Percentiles rank a stretch among this genome's conserved stretches.
Conservation (phyloP, 108 stramenopile genomes). For the Fragilaria crotonensis region DNA sequence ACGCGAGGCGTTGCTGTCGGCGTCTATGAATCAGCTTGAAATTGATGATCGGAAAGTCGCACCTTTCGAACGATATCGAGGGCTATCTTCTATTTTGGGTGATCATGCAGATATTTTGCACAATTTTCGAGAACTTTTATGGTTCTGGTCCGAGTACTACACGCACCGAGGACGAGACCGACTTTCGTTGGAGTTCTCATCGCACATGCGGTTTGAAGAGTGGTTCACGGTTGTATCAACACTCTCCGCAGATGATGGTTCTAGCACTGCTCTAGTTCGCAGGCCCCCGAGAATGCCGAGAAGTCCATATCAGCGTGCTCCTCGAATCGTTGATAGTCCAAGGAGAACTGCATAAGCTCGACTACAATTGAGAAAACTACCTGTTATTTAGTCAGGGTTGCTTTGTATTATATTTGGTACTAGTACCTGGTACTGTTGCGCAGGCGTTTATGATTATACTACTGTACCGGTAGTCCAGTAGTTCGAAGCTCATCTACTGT, state of each 20-base stretch:
- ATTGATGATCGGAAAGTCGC: background rate
- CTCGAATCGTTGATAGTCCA: conserved; percentile 9
- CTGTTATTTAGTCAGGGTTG: too few species aligned
- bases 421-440: too few species aligned
- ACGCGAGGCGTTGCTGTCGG: background rate
- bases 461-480: too few species aligned
- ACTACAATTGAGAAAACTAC: too few species aligned
- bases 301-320: conserved; percentile 50
- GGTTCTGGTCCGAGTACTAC: conserved; percentile 88
- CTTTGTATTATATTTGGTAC: too few species aligned
- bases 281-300: conserved; percentile 36
- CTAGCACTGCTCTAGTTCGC: conserved; percentile 33
- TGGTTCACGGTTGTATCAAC: conserved; percentile 59
- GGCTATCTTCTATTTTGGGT: background rate
- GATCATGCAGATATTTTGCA: conserved; percentile 35
- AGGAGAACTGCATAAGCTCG: background rate
- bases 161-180: conserved; percentile 78
- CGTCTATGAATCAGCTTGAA: background rate
- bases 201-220: conserved; percentile 73
- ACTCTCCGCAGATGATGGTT: conserved; percentile 69
- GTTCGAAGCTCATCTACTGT: too few species aligned
- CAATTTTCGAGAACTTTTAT: conserved; percentile 74
- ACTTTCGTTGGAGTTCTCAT: conserved; percentile 77
- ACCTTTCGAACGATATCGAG: background rate
- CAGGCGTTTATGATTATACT: too few species aligned